These are phyloP conservation scores for Pseudocercospora eumusae DNA, from an alignment of 2,329 filamentous ascomycete genomes.

Conservation along the genomic window DNA sequence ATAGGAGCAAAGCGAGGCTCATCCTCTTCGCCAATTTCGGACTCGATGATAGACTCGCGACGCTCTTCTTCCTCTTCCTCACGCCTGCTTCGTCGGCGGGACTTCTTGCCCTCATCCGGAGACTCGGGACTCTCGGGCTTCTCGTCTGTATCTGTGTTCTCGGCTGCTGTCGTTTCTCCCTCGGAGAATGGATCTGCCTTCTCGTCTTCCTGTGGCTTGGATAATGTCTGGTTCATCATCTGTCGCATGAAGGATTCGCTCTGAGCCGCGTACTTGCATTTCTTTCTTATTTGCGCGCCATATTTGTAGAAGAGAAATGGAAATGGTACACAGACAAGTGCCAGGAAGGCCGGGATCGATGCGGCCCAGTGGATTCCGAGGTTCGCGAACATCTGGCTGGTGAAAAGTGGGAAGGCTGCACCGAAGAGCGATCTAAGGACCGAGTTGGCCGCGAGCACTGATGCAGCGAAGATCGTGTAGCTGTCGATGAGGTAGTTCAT, in stretches of 20 bases:
- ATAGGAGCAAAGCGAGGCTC: conserved; percentile 31
- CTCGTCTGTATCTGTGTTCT: conserved; percentile 17
- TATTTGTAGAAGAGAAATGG: conserved; percentile 32
- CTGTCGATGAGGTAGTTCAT: conserved; percentile 67
- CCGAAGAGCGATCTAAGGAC: conserved; percentile 76
- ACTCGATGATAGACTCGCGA: conserved; percentile 16
- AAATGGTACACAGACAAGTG: conserved; percentile 35
- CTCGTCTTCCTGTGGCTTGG: conserved; percentile 23
- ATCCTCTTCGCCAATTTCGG: conserved; percentile 28
- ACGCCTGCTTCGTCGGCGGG: conserved; percentile 8
- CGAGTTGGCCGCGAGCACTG: conserved; percentile 73
- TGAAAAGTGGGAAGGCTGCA: conserved; percentile 77
- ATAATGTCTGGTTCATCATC: conserved; percentile 40
- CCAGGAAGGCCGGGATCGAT: conserved; percentile 43
- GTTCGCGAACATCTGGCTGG: conserved; percentile 59
- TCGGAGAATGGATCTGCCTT: conserved; percentile 15
- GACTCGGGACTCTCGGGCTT: conserved; percentile 12
- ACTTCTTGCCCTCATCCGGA: neutral
- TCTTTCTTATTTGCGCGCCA: neutral
- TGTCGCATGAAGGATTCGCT: conserved; percentile 61
- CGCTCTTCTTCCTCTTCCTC: conserved; percentile 24
- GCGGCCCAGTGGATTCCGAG: conserved; percentile 53
- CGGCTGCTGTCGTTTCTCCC: conserved; percentile 18
- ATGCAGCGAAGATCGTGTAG: conserved; percentile 66
- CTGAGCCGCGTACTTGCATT: conserved; percentile 47